Evolutionary conservation across 331 rosid species (phyloP), one percentile per base, ranked within the genome.

Genomic region (Spiraea crenata): DNA sequence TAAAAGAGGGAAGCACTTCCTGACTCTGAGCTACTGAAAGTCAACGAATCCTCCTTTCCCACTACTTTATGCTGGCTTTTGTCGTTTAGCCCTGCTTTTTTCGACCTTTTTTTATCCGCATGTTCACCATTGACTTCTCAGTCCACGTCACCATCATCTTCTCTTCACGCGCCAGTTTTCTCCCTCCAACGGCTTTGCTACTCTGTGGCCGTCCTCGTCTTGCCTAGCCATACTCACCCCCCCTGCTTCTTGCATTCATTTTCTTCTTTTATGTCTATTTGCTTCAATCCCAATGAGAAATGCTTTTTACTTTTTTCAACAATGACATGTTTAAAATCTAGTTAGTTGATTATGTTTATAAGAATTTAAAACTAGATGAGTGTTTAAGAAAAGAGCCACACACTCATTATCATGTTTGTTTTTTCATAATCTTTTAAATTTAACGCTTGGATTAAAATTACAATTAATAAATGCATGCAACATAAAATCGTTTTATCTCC

Each of bases 41-140:
- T 90, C 96, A 90, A 90, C 92, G 77, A 72, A 83, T 69, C 74
- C 1, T 25, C 61, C 62, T 40, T 59, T 83, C 78, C 90, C 86
- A 79, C 79, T 62, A 38, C 71, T 67, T 75, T 47, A 48, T 75
- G 81, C 48, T 63, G 5, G 10, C 37, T 61, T 1, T 75, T 61
- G 82, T 76, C 83, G 31, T 34, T 64, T 76, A 69, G 70, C 41
- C 78, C 71, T 56, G 70, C 75, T 64, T 34, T 11, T 59, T 55
- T 54, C 51, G 16, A 17, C 31, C 4, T 6, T 41, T 65, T 35
- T 38, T 61, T 14, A 17, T 52, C 74, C 77, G 64, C 85, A 77
- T 71, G 84, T 73, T 61, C 9, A 63, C 74, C 74, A 80, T 83
- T 85, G 70, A 84, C 88, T 61, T 17, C 40, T 25, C 16, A 6